Conservation (phyloP, 148 eudicot species). For the Nepenthes gracilis region DNA sequence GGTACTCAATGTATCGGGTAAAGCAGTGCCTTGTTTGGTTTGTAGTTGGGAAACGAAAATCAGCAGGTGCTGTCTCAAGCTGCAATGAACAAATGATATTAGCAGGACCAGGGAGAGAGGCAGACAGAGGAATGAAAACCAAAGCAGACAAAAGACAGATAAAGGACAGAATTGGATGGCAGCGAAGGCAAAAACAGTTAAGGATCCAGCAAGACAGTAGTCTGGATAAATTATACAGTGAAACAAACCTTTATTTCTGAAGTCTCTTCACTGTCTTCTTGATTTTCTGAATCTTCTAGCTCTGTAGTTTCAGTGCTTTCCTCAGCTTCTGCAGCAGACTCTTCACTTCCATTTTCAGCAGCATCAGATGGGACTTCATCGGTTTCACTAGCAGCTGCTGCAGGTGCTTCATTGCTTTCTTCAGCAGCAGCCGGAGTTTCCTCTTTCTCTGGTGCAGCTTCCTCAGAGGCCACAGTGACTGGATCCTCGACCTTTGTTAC, state of each 20-base stretch:
- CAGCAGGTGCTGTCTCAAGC: slow-evolving; percentile 97
- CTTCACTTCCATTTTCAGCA: slow-evolving; percentile 11
- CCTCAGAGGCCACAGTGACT: slow-evolving; percentile 27
- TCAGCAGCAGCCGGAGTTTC: slow-evolving; percentile 32
- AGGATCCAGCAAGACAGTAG: too few species aligned
- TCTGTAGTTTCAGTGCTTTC: slow-evolving; percentile 43
- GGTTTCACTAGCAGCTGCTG: slow-evolving; percentile 7
- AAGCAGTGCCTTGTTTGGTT: slow-evolving; percentile 96
- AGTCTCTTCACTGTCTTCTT: slow-evolving; percentile 38
- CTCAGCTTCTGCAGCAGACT: slow-evolving; percentile 22
- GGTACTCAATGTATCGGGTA: slow-evolving; percentile 86
- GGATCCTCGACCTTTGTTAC: slow-evolving; percentile 32
- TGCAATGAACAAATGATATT: slow-evolving; percentile 13
- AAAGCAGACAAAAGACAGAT: too few species aligned
- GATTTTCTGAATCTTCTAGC: slow-evolving; percentile 7
- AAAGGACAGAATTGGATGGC: too few species aligned
- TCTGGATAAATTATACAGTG: background rate
- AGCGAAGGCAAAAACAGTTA: too few species aligned
- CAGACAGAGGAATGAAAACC: background rate
- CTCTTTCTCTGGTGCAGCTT: slow-evolving; percentile 29
- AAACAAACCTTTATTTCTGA: slow-evolving; percentile 61
- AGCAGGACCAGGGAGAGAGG: slow-evolving; percentile 1
- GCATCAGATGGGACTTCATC: slow-evolving; percentile 9
- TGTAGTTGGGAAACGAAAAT: slow-evolving; percentile 92
- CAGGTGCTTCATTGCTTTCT: slow-evolving; percentile 33